These are phyloP conservation scores for Achaetomium macrosporum DNA, from an alignment of 2,329 filamentous ascomycete genomes.

Conservation along the genomic window DNA sequence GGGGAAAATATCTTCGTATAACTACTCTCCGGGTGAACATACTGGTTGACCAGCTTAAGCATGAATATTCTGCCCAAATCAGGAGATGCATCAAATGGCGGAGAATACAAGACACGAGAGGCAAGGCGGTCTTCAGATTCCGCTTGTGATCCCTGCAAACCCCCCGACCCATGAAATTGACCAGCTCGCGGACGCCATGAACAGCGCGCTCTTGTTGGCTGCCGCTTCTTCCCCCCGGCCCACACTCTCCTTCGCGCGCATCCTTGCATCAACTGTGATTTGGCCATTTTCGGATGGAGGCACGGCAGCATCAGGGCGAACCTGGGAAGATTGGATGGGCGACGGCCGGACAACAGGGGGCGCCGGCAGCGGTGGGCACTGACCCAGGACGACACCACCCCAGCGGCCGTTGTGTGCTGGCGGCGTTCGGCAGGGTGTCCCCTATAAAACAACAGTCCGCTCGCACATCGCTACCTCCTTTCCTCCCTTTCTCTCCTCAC, in stretches of 20 bases:
- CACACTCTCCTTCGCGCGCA: slow-evolving; percentile 23
- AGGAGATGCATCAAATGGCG: not conserved
- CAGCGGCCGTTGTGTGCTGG: slow-evolving; percentile 17
- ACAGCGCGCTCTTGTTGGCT: slow-evolving; percentile 15
- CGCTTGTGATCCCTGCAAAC: slow-evolving; percentile 12
- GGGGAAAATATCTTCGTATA: not conserved
- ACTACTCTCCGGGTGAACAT: too few relatives aligned
- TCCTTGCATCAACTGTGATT: slow-evolving; percentile 13
- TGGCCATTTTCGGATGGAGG: slow-evolving; percentile 15
- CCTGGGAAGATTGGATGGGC: slow-evolving; percentile 9
- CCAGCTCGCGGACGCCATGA: slow-evolving; percentile 7
- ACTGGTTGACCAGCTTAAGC: too few relatives aligned
- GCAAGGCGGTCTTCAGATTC: slow-evolving; percentile 7
- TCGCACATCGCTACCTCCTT: slow-evolving; percentile 30
- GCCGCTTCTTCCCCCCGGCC: slow-evolving; percentile 6
- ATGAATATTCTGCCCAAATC: not conserved
- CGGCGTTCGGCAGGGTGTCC: not conserved
- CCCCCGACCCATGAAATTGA: slow-evolving; percentile 15
- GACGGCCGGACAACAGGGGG: not conserved
- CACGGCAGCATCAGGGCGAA: slow-evolving; percentile 1
- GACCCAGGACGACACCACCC: slow-evolving; percentile 1
- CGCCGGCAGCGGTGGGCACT: not conserved
- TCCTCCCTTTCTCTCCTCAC: slow-evolving; percentile 37
- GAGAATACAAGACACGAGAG: not conserved
- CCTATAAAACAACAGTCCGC: slow-evolving; percentile 45